Conservation (phyloP, 108 stramenopile species). For the Bacterosira constricta region DNA sequence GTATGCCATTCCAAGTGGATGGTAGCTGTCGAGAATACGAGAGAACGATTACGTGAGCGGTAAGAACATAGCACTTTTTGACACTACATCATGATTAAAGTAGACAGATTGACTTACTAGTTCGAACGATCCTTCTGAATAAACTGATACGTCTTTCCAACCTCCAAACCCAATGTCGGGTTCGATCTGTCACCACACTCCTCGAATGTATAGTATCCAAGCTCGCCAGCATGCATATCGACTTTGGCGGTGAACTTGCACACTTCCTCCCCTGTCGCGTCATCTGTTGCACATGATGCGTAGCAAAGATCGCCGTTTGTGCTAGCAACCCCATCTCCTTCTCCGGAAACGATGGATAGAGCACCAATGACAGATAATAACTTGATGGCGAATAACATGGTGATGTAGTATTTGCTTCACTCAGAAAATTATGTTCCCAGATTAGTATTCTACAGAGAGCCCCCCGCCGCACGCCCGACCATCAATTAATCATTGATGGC, state of each 20-base stretch:
- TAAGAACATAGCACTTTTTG: background rate
- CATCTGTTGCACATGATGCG: conserved; percentile 18
- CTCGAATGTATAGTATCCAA: conserved; percentile 82
- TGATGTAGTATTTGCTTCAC: no score
- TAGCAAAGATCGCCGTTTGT: conserved; percentile 12
- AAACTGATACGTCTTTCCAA: conserved; percentile 80
- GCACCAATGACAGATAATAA: no score
- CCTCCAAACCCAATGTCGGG: conserved; percentile 78
- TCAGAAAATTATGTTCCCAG: no score
- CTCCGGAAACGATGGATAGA: no score
- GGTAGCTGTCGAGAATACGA: conserved; percentile 62
- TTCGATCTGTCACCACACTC: conserved; percentile 75
- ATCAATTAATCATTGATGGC: no score
- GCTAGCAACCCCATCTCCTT: no score
- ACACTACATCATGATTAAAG: background rate
- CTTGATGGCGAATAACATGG: no score
- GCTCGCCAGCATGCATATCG: conserved; percentile 48
- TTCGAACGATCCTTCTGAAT: conserved; percentile 51
- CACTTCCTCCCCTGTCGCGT: conserved; percentile 18
- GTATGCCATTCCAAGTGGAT: conserved; percentile 91
- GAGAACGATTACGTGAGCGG: background rate
- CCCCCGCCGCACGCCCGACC: no score
- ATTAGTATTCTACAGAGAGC: no score
- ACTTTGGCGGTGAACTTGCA: conserved; percentile 50
- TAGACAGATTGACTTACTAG: conserved; percentile 16